Evolutionary conservation across 768 basidiomycete species (phyloP).

Genomic region (Russula vinacea): DNA sequence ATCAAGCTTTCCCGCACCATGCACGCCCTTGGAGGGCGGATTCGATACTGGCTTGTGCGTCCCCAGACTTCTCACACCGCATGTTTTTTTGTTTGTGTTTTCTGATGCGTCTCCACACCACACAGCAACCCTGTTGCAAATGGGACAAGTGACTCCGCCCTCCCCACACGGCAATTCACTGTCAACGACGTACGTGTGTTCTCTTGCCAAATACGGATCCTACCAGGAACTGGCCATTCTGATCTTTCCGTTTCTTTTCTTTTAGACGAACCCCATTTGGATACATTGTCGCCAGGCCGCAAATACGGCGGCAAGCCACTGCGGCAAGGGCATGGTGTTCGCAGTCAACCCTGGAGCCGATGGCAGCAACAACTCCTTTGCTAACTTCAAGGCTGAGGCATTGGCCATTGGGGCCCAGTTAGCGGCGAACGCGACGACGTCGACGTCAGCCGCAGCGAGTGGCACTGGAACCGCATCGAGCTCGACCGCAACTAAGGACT

Average conservation of each 20-base stretch:
- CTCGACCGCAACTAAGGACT: neutral
- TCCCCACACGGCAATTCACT: slow-evolving; percentile 26
- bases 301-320: slow-evolving; percentile 25
- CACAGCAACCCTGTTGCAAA: slow-evolving; percentile 33
- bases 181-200: slow-evolving; percentile 32
- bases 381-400: slow-evolving; percentile 11
- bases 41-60: slow-evolving; percentile 37
- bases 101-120: neutral
- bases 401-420: slow-evolving; percentile 7
- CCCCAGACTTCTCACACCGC: neutral
- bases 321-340: slow-evolving; percentile 35
- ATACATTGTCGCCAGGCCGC: slow-evolving; percentile 32
- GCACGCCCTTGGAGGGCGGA: slow-evolving; percentile 30
- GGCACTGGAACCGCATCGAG: no score
- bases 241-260: neutral
- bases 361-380: slow-evolving; percentile 11
- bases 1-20: slow-evolving; percentile 34
- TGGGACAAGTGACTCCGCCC: slow-evolving; percentile 10
- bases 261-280: slow-evolving; percentile 32
- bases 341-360: slow-evolving; percentile 32
- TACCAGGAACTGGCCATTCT: neutral
- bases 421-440: neutral
- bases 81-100: no score
- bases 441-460: no score
- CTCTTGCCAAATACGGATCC: neutral